phyloP scores from a whole-genome alignment of 2,329 filamentous ascomycete genomes.

The Fusarium piperis region DNA sequence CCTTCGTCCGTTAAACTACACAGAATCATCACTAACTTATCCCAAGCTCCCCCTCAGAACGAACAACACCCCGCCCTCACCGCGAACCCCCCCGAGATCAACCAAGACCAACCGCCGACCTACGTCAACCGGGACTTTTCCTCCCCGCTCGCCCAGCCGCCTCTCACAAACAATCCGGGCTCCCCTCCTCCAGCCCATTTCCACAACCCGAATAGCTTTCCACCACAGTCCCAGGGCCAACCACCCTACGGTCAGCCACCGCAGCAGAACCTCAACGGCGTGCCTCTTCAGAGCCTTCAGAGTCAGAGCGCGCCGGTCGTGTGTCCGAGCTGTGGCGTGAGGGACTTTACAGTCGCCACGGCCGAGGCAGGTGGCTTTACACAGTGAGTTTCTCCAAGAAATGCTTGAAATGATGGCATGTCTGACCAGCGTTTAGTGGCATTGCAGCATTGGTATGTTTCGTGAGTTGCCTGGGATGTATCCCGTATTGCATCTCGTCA shows the following conservation, averaged over 20 bases:
- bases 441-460: constrained; percentile 30
- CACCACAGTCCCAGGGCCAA: neutral
- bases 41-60: constrained; percentile 16
- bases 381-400: constrained; percentile 25
- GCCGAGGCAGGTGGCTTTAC: constrained; percentile 18
- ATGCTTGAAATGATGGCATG: neutral
- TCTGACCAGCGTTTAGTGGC: constrained; percentile 21
- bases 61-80: neutral
- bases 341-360: constrained; percentile 16
- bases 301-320: constrained; percentile 24
- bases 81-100: neutral
- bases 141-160: constrained; percentile 20
- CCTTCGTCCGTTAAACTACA: neutral
- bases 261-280: constrained; percentile 1
- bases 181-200: neutral
- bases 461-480: constrained; percentile 32
- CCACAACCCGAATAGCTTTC: neutral
- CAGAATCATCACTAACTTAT: neutral
- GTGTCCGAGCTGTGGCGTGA: constrained; percentile 27
- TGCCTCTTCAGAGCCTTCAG: constrained; percentile 29
- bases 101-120: constrained; percentile 9
- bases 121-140: constrained; percentile 10
- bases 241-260: neutral
- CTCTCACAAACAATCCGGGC: neutral
- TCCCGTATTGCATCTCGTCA: constrained; percentile 28